Base-by-base conservation (phyloP, 768 basidiomycete species). In the Dictyophora rubrovolvata region DNA sequence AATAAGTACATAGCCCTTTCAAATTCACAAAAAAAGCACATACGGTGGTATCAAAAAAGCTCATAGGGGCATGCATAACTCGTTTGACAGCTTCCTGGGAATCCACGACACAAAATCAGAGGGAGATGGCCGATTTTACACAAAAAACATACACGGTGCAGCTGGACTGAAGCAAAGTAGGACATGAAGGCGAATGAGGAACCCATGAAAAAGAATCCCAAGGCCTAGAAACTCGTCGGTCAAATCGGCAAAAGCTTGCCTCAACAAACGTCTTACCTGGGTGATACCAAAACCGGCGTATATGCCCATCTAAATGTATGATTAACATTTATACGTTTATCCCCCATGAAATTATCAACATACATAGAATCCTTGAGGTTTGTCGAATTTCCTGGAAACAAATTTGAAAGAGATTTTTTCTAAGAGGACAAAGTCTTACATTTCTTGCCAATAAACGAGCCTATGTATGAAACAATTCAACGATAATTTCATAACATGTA, bases 11-110 rank as follows among this genome's bases (percentile, higher is more conserved):
- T 35, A 54, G 6, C 6, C 18, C 47, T 22, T 7, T 12, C 2
- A 47, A 14, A 28, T 1, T 11, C 17, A 48, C 34, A 46, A 48
- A 17, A 16, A 48, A 42, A 36, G 65, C 7, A 2, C 75, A 65
- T 65, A 85, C 84, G 5, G 87, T 89, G 1, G 85, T 92, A 67
- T 94, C 93, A 67, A 92, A 94, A 74, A 92, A 93, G 7, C 82
- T 83, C 85, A 90, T 92, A 0, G 91, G 91, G 0, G 90, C 89
- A 67, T 84, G 81, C 79, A 94, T 80, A 52, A 93, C 79, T 20
- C 85, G 80, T 8, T 74, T 71, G 56, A 89, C 79, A 5, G 88
- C 83, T 61, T 70, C 72, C 83, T 85, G 16, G 12, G 49, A 14
- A 51, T 51, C 20, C 63, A 47, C n/a, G 51, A 53, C 51, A n/a